Percentiles rank a stretch among this genome's conserved stretches.
Conservation (phyloP, 1,284 basidiomycete species). For the Taiwanofungus camphoratus region DNA sequence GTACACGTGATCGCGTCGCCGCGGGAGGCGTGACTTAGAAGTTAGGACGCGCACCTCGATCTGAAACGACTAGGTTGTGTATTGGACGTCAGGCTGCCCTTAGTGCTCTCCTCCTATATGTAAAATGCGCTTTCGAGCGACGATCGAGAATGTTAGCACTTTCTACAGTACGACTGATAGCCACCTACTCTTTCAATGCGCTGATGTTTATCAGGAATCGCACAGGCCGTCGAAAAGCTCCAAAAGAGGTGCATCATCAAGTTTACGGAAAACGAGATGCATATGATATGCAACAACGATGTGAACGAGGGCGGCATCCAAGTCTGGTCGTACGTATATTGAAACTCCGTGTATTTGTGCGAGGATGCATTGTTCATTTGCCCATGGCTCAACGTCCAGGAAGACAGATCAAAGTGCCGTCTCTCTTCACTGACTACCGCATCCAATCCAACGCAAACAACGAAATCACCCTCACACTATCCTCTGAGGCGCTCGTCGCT, state of each 20-base stretch:
- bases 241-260: slow-evolving; percentile 81
- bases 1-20: no score
- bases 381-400: neutral
- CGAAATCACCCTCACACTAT: slow-evolving; percentile 70
- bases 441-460: slow-evolving; percentile 86
- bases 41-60: no score
- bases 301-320: slow-evolving; percentile 81
- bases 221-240: slow-evolving; percentile 75
- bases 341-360: no score
- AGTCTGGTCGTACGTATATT: slow-evolving; percentile 89
- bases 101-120: neutral
- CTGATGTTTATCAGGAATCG: slow-evolving; percentile 46
- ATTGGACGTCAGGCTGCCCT: neutral
- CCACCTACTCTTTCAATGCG: neutral
- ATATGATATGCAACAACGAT: slow-evolving; percentile 80
- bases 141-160: slow-evolving; percentile 51
- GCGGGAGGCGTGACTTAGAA: no score
- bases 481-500: slow-evolving; percentile 70
- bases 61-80: no score
- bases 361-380: neutral
- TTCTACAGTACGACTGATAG: slow-evolving; percentile 42
- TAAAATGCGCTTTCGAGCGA: slow-evolving; percentile 62
- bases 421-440: slow-evolving; percentile 76
- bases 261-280: slow-evolving; percentile 71
- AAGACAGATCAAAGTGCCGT: slow-evolving; percentile 60